Base-by-base conservation (phyloP, 164 flowering plant species). In the Brasenia schreberi region DNA sequence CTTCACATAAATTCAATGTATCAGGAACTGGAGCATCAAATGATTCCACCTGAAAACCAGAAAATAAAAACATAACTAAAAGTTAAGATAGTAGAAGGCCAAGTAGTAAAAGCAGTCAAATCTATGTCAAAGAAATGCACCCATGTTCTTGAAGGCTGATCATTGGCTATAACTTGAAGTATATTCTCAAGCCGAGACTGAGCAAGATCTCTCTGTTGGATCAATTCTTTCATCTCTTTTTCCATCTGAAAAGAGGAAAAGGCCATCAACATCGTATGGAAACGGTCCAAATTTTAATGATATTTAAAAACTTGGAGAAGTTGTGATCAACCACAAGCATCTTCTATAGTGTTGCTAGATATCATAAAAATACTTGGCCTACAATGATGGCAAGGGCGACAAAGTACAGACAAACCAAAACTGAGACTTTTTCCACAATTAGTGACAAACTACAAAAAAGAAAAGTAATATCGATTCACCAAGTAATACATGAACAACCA, bases 121-220 rank as follows among this genome's bases (percentile, higher is more conserved):
- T 9, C 56, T 9, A 7, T 9, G 10, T 49, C 16, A 49, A 49
- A 14, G 16, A 49, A 49, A 49, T 49, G 39, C 77, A 85, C 86
- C 83, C 62, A 73, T 73, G 76, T 66, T 67, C 75, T 78, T 43
- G 89, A 78, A 68, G 71, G 64, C 72, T 75, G 77, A 71, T 76
- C 81, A 77, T 77, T 75, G 68, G 81, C 85, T 68, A 85, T 73
- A 67, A 81, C 76, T 69, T 67, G 81, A 33, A 88, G 75, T 69
- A 89, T 72, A 78, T 90, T 92, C 73, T 95, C 80, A 73, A 92
- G 80, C 60, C 90, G 85, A 49, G 92, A 90, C 79, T 92, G 84
- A 79, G 92, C 92, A 71, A 90, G 81, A 81, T 92, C 91, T 42
- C 91, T 73, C 68, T 88, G 95, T 78, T 78, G 79, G 17, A 72